Conservation (phyloP, 140 eudicot genomes). For the Bidens hawaiensis region DNA sequence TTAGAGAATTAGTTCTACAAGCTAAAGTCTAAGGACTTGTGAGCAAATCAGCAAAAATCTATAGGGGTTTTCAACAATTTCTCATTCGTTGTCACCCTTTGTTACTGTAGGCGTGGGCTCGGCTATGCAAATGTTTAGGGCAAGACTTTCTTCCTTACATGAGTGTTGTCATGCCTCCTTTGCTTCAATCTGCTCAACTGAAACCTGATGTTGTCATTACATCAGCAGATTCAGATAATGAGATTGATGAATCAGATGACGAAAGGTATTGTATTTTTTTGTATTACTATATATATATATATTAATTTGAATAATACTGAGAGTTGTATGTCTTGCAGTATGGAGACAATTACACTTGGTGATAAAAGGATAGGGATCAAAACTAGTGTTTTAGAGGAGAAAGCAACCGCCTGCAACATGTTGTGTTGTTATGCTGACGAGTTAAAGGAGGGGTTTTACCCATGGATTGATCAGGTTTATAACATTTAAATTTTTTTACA, state of each 20-base stretch:
- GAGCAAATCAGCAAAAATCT: neutral
- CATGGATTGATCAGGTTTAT: conserved; percentile 99
- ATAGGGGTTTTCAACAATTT: neutral
- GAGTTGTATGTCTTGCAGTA: conserved; percentile 44
- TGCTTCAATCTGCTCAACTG: conserved; percentile 96
- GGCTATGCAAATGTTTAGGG: conserved; percentile 99
- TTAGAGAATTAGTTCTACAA: neutral
- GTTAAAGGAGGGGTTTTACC: conserved; percentile 92
- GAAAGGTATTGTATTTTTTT: conserved; percentile 51
- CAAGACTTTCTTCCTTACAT: conserved; percentile 98
- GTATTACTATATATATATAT: neutral
- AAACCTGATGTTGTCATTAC: conserved; percentile 97
- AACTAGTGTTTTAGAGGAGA: conserved; percentile 96
- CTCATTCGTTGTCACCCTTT: neutral
- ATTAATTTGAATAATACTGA: conserved; percentile 4
- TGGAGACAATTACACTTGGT: conserved; percentile 98
- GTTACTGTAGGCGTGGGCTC: conserved; percentile 84
- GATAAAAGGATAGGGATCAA: conserved; percentile 96
- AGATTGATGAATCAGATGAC: conserved; percentile 94
- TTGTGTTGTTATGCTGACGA: conserved; percentile 97
- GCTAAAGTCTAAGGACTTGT: neutral
- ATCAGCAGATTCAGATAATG: conserved; percentile 93
- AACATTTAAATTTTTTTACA: no score
- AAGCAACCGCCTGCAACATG: conserved; percentile 99
- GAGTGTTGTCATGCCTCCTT: conserved; percentile 97